Evolutionary conservation across 2,329 filamentous ascomycete species (phyloP).

Genomic region (Penicillium hesseltinei): DNA sequence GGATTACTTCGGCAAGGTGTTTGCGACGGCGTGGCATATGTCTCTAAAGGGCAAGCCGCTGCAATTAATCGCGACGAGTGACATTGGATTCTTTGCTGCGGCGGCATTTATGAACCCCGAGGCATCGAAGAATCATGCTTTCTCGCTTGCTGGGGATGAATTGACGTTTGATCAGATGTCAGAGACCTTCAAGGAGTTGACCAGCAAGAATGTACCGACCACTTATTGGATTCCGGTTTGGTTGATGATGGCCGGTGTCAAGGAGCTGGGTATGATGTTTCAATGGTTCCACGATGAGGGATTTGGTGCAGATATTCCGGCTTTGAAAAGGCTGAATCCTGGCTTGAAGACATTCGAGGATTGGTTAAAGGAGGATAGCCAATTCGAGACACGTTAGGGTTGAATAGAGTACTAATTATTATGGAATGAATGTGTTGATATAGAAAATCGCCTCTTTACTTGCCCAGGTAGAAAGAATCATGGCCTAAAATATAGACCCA

Average conservation of each 20-base stretch:
- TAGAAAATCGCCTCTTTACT: background rate
- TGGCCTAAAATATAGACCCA: background rate
- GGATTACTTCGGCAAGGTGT: constrained; percentile 50
- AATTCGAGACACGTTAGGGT: constrained; percentile 24
- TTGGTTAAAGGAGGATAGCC: constrained; percentile 51
- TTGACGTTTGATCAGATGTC: constrained; percentile 48
- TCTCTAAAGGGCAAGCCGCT: constrained; percentile 44
- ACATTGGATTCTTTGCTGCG: constrained; percentile 55
- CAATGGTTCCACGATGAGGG: constrained; percentile 53
- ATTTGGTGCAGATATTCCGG: constrained; percentile 48
- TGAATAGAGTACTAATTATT: background rate
- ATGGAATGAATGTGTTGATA: background rate
- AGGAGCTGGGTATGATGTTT: constrained; percentile 50
- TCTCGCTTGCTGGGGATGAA: constrained; percentile 55
- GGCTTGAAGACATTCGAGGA: constrained; percentile 48
- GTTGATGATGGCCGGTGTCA: constrained; percentile 42
- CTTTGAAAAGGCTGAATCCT: constrained; percentile 45
- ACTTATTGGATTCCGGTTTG: constrained; percentile 43
- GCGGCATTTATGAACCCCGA: constrained; percentile 49
- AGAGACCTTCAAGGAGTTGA: constrained; percentile 47
- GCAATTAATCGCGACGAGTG: constrained; percentile 45
- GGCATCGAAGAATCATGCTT: constrained; percentile 45
- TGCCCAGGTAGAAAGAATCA: background rate
- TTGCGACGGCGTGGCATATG: constrained; percentile 44
- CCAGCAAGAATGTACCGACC: constrained; percentile 45